A percentile compares a stretch with the other conserved stretches of the same genome.
These are phyloP conservation scores for Baudoinia panamericana DNA, from an alignment of 495 filamentous ascomycete species.

Conservation along the genomic window DNA sequence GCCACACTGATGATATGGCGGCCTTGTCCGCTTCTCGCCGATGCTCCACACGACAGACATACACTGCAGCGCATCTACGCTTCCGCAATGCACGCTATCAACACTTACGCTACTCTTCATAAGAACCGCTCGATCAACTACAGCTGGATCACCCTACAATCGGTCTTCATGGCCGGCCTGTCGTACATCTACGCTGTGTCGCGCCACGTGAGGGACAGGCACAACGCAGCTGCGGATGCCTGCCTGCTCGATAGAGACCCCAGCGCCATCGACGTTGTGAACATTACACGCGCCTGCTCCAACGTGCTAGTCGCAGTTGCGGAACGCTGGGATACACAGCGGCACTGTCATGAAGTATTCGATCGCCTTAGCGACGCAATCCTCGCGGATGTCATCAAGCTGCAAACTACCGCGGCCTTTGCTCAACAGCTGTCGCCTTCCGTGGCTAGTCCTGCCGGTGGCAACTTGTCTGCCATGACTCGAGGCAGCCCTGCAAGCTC, in stretches of 20 bases:
- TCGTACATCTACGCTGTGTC: conserved; percentile 6
- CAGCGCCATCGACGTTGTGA: conserved; percentile 3
- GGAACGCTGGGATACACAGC: conserved; percentile 4
- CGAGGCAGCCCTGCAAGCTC: too few relatives aligned
- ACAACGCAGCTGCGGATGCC: neutral
- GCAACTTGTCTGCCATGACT: neutral
- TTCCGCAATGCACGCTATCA: conserved; percentile 9
- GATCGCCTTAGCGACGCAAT: conserved; percentile 13
- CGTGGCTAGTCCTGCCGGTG: neutral
- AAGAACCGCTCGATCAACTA: conserved; percentile 12
- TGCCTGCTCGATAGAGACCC: conserved; percentile 5
- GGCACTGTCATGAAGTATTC: conserved; percentile 16
- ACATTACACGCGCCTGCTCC: conserved; percentile 11
- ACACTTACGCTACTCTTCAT: conserved; percentile 8
- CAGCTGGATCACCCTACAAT: conserved; percentile 14
- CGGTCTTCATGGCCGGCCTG: conserved; percentile 14
- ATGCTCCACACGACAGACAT: conserved; percentile 5
- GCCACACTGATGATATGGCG: conserved; percentile 15
- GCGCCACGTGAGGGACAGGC: conserved; percentile 5
- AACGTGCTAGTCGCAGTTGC: conserved; percentile 13
- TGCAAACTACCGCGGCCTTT: neutral
- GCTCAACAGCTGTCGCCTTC: neutral
- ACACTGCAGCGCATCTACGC: conserved; percentile 8
- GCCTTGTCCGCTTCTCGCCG: conserved; percentile 8
- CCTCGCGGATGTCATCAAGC: conserved; percentile 8